Evolutionary conservation across 192 early-diverging fungal genomes (phyloP), one percentile per base, ranked within the genome.

Genomic region (Mortierella claussenii): DNA sequence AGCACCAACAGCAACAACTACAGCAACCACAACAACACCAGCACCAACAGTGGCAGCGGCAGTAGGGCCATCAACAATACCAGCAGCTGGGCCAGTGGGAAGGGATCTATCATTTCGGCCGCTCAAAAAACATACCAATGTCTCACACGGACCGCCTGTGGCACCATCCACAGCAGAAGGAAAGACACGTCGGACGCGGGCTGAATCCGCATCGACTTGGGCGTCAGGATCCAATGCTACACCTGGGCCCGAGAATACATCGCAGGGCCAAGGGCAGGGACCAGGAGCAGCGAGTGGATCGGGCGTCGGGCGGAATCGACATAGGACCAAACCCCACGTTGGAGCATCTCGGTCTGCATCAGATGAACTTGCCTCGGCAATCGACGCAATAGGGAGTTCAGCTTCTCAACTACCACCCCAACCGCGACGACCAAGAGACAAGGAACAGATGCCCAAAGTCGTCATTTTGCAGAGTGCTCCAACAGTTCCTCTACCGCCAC

Each of bases 101-200:
- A 36, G 15, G 15, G 44, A 55, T 9, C 1, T 51, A 54, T 55
- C 63, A 3, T 44, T 43, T 5, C 17, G 3, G 43, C 36, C 6
- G 30, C 23, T 31, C 13, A 60, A 60, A 48, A 30, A 47, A 37
- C 24, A 1, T n/a, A 20, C 9, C 9, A 17, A 20, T 60, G 57
- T 62, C 17, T 62, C 60, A 47, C 47, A 52, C 36, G 48, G 48
- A n/a, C 60, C 60, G 23, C 60, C 37, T 34, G 2, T 20, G 11
- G 43, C 34, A 33, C 44, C 46, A 3, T 50, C 54, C 20, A 31
- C 64, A n/a, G n/a, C 20, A 15, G 28, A 47, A 17, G 8, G 44
- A 55, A 4, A 11, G 24, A 33, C 42, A 44, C 44, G 40, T 47
- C 42, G 44, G 27, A 28, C 43, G 7, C 45, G 43, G 33, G 31